Percentiles rank a stretch among this genome's conserved stretches.
Evolutionary conservation across 2,329 filamentous ascomycete genomes (phyloP).

Genomic region (Aspergillus amoenus): DNA sequence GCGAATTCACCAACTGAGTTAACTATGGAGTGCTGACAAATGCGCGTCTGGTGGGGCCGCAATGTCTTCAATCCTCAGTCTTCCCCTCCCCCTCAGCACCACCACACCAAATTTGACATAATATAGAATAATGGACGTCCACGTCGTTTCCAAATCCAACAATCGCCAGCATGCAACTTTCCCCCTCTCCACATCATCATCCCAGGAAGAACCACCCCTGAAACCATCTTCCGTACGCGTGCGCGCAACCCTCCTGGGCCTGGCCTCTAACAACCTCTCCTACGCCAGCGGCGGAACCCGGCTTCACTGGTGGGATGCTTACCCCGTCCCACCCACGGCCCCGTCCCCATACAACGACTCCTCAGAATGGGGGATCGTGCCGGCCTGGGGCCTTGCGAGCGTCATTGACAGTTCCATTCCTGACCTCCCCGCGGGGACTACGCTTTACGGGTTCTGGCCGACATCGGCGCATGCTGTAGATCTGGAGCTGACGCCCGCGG

Average conservation of each 20-base stretch:
- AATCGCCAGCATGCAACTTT: conserved; percentile 22
- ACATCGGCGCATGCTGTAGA: conserved; percentile 40
- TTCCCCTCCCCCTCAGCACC: no score
- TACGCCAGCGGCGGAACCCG: conserved; percentile 16
- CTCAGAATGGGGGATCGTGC: conserved; percentile 46
- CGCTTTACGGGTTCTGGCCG: conserved; percentile 48
- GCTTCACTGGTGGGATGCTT: conserved; percentile 42
- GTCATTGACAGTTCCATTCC: conserved; percentile 44
- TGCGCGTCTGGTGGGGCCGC: no score
- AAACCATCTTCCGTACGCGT: conserved; percentile 14
- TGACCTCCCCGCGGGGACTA: conserved; percentile 31
- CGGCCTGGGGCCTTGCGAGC: conserved; percentile 51
- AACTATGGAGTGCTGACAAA: no score
- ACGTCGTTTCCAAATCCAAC: conserved; percentile 30
- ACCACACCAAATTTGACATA: no score
- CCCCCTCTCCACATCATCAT: neutral
- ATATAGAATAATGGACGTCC: conserved; percentile 16
- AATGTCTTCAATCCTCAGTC: no score
- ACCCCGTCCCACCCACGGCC: conserved; percentile 40
- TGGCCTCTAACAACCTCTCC: conserved; percentile 22
- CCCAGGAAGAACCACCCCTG: neutral
- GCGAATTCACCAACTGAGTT: no score
- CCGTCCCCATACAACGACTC: conserved; percentile 33
- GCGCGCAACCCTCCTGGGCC: conserved; percentile 15
- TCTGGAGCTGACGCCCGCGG: conserved; percentile 33